Conservation (phyloP, 2,329 filamentous ascomycete genomes). For the Blastomyces silverae region DNA sequence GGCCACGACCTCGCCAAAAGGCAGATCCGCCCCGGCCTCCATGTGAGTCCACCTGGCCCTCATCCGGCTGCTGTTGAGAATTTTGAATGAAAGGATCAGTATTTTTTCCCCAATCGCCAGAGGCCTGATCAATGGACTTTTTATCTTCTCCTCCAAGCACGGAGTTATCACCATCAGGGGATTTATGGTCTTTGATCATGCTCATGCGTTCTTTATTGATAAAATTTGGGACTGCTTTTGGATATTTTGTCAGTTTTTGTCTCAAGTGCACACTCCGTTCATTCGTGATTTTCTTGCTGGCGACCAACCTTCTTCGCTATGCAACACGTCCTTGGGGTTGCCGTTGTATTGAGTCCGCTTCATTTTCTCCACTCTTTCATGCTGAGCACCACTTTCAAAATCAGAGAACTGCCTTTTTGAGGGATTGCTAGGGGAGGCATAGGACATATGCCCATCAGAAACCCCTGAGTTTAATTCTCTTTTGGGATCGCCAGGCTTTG, state of each 20-base stretch:
- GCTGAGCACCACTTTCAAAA: background rate
- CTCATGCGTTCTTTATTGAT: conserved; percentile 9
- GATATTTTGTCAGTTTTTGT: conserved; percentile 1
- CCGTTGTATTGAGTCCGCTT: background rate
- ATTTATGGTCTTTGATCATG: conserved; percentile 2
- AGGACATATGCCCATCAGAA: conserved; percentile 5
- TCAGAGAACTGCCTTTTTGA: conserved; percentile 13
- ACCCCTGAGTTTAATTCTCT: background rate
- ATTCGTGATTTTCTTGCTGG: background rate
- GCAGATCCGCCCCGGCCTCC: background rate
- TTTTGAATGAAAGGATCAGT: background rate
- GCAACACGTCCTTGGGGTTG: background rate
- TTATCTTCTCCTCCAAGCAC: background rate
- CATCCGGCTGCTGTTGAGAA: background rate
- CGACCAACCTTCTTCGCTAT: conserved; percentile 6
- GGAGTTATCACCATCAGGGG: background rate
- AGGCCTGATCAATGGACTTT: background rate
- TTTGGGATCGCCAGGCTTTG: background rate
- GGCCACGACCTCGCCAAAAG: conserved; percentile 7
- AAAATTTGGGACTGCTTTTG: background rate
- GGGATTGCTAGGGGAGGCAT: conserved; percentile 5
- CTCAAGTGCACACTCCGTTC: background rate
- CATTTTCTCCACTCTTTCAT: conserved; percentile 12
- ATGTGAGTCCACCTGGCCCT: background rate
- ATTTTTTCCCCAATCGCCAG: background rate